Evolutionary conservation across 805 yeast genomes (phyloP), one percentile per base, ranked within the genome.

Genomic region (Kurtzmaniella fragi): DNA sequence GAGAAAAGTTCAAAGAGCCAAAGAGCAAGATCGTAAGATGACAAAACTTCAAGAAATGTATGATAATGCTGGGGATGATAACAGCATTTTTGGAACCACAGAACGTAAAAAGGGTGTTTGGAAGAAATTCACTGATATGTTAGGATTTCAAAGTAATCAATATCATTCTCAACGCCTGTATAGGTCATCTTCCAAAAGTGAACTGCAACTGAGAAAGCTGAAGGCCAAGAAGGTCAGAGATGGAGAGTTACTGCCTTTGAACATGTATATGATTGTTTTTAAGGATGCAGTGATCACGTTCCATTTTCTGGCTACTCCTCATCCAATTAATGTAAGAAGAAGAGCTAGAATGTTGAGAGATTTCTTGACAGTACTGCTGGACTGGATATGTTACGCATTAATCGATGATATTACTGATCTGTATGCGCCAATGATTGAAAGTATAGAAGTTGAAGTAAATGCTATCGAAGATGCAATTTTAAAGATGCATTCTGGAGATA

Each of bases 341-440:
- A 78, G 99, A 57, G 95, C 95, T 0, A 72, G 99, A 41, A 65
- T 93, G 46, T 70, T 91, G 45, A 73, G 82, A 44, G 99, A 93
- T 57, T 91, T 90, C 54, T 67, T 93, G 44, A 87, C 86, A 2
- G 95, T 93, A 4, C 78, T 91, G 2, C 80, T 97, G 0, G 98
- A 93, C 59, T 93, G 99, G 99, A 83, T 93, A 34, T 91, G 96
- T 1, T 93, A 93, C 62, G 98, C 98, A 0, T 65, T 93, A 46
- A 87, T 93, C 50, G 99, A 93, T 66, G 98, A 93, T 58, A 87
- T 93, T 46, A 91, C 97, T 0, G 99, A 93, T 69, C 95, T 95
- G 0, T 93, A 87, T 69, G 98, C 95, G 1, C 99, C 99, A 2
- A 79, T 93, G 83, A 90, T 93, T 45, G 95, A 87, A 42, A 78